A percentile compares a stretch with the other conserved stretches of the same genome.
These are phyloP conservation scores for Lachnellula arida DNA, from an alignment of 2,329 filamentous ascomycete genomes.

Conservation along the genomic window DNA sequence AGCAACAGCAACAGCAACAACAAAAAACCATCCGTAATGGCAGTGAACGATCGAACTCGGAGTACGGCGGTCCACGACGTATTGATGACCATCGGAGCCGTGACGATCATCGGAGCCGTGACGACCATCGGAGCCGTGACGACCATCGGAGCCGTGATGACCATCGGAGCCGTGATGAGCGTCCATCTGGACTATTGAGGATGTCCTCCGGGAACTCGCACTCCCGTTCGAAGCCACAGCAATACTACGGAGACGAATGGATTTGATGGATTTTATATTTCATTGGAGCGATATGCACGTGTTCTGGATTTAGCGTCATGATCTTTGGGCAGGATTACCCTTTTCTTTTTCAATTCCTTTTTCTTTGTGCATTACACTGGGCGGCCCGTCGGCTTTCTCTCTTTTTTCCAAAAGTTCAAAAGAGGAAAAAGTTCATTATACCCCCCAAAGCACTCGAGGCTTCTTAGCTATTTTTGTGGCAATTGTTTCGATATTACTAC, in stretches of 20 bases:
- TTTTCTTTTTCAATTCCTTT: constrained; percentile 13
- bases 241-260: constrained; percentile 7
- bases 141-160: constrained; percentile 12
- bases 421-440: constrained; percentile 22
- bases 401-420: constrained; percentile 20
- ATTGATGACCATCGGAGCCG: constrained; percentile 21
- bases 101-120: not conserved
- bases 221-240: constrained; percentile 16
- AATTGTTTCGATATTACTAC: constrained; percentile 30
- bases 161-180: constrained; percentile 19
- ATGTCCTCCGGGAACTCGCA: constrained; percentile 24
- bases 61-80: constrained; percentile 20
- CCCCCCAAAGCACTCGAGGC: constrained; percentile 24
- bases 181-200: constrained; percentile 17
- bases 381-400: constrained; percentile 22
- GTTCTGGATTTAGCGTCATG: constrained; percentile 21
- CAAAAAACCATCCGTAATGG: constrained; percentile 36
- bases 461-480: constrained; percentile 9
- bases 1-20: constrained; percentile 37
- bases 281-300: constrained; percentile 16
- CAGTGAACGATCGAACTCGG: constrained; percentile 47
- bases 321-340: constrained; percentile 15
- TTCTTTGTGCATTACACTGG: constrained; percentile 22
- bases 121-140: constrained; percentile 22
- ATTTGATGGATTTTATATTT: constrained; percentile 9